Base-by-base conservation (phyloP, 2,329 filamentous ascomycete species). In the Lachnellula arida region DNA sequence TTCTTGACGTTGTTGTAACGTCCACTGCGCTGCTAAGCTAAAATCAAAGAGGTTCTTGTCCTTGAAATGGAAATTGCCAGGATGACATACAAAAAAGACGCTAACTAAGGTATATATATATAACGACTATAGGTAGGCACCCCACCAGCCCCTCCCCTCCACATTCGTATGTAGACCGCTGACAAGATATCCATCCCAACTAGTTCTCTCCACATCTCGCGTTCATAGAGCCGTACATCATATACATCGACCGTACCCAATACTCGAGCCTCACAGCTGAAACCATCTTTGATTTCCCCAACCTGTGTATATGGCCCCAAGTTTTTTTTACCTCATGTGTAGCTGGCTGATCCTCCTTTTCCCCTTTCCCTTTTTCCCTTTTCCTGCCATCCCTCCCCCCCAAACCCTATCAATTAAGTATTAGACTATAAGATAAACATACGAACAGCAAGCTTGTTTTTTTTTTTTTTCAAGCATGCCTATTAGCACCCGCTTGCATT, bases 401-500 rank as follows among this genome's bases (percentile, higher is more conserved):
- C 37, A 40, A 14, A 17, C 14, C 9, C 25, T 53, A 6, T 22
- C 17, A 53, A 50, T 44, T 55, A 50, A 42, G 37, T 39, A 55
- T 55, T 55, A 55, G 23, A 34, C 37, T 37, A 54, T 25, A 49
- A 34, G 43, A 22, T 40, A 11, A 48, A 39, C 23, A 35, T 50
- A 32, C 39, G 35, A 34, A 22, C 4, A 25, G 44, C 17, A 47
- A 6, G 8, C 34, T 28, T 15, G 28, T 15, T 11, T 5, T 14
- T 32, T 7, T 32, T 17, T 14, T 37, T 8, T 4, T 19, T 59
- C 48, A 60, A 43, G 54, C 59, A 48, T 54, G 42, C 57, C 54
- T 63, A 55, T 65, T 68, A 7, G 65, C 65, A 42, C 22, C 57
- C 6, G 61, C 60, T 53, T 96, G 91, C 85, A 97, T 88, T 70